Percentiles rank a stretch among this genome's conserved stretches.
phyloP scores from a whole-genome alignment of 805 yeast species.

The Suhomyces emberorum region DNA sequence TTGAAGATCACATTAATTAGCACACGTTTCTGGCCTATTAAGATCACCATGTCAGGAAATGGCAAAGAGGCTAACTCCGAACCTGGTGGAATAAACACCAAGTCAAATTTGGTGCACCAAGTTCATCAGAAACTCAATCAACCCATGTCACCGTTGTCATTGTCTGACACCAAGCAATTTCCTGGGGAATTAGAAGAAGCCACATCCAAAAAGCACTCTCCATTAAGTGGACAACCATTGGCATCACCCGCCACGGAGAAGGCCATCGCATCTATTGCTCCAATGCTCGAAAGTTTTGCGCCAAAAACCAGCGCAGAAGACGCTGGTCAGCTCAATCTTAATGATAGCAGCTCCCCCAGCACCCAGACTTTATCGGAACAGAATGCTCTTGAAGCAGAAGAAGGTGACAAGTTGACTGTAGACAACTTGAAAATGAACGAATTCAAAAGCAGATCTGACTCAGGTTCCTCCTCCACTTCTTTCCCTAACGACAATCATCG shows the following conservation, averaged over 20 bases:
- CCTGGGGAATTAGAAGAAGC: not conserved
- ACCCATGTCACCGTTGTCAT: conserved; percentile 34
- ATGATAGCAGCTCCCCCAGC: not conserved
- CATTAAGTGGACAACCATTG: conserved; percentile 8
- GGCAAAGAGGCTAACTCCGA: too few relatives aligned
- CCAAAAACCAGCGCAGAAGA: conserved; percentile 60
- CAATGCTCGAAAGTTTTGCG: conserved; percentile 67
- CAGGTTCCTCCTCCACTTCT: conserved; percentile 8
- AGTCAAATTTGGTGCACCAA: conserved; percentile 1
- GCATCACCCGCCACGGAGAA: conserved; percentile 38
- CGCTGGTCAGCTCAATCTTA: conserved; percentile 3
- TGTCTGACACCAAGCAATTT: conserved; percentile 14
- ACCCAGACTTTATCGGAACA: not conserved
- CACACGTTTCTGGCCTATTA: conserved; percentile 3
- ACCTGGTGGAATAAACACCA: not conserved
- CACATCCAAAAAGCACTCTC: not conserved
- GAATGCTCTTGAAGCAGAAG: not conserved
- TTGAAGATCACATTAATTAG: too few relatives aligned
- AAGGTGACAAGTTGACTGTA: conserved; percentile 12
- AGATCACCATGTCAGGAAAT: too few relatives aligned
- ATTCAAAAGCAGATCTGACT: conserved; percentile 19
- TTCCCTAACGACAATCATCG: conserved; percentile 19
- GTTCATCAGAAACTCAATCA: conserved; percentile 17
- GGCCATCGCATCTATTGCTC: conserved; percentile 79
- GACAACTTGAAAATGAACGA: conserved; percentile 14